A percentile compares a stretch with the other conserved stretches of the same genome.
phyloP scores from a whole-genome alignment of 371 early-diverging fungal genomes.

The Mortierella sp. region DNA sequence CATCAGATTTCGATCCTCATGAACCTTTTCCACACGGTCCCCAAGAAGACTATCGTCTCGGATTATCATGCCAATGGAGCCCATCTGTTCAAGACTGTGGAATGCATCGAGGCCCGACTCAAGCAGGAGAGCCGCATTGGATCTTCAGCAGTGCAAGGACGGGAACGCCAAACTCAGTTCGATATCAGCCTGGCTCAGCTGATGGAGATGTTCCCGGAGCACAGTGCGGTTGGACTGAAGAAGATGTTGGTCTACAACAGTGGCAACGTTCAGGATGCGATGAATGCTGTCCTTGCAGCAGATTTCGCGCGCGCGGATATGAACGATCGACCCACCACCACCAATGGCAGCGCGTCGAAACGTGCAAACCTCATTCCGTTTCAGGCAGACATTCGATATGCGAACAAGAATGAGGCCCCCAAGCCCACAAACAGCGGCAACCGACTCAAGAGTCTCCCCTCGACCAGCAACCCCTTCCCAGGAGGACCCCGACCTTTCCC shows the following conservation, averaged over 20 bases:
- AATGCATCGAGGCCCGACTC: slow-evolving; percentile 38
- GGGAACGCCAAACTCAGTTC: slow-evolving; percentile 35
- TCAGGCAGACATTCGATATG: slow-evolving; percentile 35
- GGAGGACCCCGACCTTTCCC: slow-evolving; percentile 29
- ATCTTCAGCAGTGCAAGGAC: slow-evolving; percentile 10
- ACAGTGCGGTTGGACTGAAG: slow-evolving; percentile 57
- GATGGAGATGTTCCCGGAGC: slow-evolving; percentile 61
- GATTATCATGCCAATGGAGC: slow-evolving; percentile 48
- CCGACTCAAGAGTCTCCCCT: slow-evolving; percentile 53
- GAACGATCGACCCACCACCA: slow-evolving; percentile 11
- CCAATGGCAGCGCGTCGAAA: slow-evolving; percentile 13
- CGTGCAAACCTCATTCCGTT: slow-evolving; percentile 38
- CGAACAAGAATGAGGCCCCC: slow-evolving; percentile 15
- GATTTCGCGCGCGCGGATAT: slow-evolving; percentile 51
- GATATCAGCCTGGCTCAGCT: slow-evolving; percentile 57
- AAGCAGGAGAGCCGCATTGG: slow-evolving; percentile 25
- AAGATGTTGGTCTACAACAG: slow-evolving; percentile 61
- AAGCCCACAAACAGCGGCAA: slow-evolving; percentile 32
- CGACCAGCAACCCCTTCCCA: slow-evolving; percentile 51
- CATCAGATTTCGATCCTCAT: slow-evolving; percentile 52
- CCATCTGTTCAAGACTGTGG: slow-evolving; percentile 48
- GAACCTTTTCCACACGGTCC: slow-evolving; percentile 44
- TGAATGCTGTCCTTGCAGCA: slow-evolving; percentile 61
- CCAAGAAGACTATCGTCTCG: slow-evolving; percentile 44
- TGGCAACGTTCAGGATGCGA: slow-evolving; percentile 59